Percentiles rank a stretch among this genome's conserved stretches.
phyloP scores from a whole-genome alignment of 225 moss, liverwort and hornwort genomes.

The Rhytidiadelphus loreus region DNA sequence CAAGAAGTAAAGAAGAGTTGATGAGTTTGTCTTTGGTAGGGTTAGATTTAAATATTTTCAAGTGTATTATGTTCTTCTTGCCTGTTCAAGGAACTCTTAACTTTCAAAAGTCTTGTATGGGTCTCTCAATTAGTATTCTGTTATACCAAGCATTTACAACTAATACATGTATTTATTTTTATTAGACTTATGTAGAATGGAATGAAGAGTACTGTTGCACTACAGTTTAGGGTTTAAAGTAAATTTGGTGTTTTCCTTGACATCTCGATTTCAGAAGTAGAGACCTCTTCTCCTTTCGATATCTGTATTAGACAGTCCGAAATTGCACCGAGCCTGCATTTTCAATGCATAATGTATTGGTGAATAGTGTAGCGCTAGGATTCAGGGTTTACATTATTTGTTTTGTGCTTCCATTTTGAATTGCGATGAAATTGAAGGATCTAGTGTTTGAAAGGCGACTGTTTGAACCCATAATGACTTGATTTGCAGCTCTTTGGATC shows the following conservation, averaged over 20 bases:
- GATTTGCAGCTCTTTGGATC: background rate
- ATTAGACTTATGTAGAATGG: too few relatives aligned
- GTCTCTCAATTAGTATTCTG: too few relatives aligned
- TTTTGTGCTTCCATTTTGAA: background rate
- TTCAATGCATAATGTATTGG: background rate
- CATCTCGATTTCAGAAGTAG: background rate
- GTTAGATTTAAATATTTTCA: too few relatives aligned
- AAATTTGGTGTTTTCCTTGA: background rate
- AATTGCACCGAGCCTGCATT: background rate
- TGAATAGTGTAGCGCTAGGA: background rate
- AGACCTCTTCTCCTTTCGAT: background rate
- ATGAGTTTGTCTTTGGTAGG: too few relatives aligned
- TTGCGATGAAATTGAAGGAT: background rate
- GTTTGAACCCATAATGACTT: background rate
- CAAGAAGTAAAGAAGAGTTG: too few relatives aligned
- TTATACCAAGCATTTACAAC: too few relatives aligned
- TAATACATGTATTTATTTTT: too few relatives aligned
- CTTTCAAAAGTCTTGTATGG: too few relatives aligned
- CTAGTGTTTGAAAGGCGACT: background rate
- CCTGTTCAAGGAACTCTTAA: too few relatives aligned
- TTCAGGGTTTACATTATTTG: background rate
- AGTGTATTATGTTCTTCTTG: too few relatives aligned
- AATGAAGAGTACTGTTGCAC: background rate
- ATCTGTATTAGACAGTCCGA: background rate
- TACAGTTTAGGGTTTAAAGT: background rate